phyloP scores from a whole-genome alignment of 2,329 filamentous ascomycete species.

The Tolypocladium endophyticum region DNA sequence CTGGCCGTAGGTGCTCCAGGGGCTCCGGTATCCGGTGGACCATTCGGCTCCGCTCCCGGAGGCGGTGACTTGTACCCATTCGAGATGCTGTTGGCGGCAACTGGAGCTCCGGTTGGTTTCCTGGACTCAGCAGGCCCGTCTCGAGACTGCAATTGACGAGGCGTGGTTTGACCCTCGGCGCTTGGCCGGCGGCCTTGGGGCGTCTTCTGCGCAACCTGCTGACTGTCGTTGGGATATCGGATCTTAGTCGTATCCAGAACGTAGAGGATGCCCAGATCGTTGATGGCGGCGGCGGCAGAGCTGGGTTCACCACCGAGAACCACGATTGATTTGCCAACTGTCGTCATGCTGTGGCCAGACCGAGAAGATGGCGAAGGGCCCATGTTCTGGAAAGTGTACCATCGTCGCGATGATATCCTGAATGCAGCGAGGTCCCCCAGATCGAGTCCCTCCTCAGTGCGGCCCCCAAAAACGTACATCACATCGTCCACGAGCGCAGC shows the following conservation, averaged over 20 bases:
- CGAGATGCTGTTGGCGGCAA: constrained; percentile 21
- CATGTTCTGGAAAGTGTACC: constrained; percentile 99
- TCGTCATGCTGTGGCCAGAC: constrained; percentile 96
- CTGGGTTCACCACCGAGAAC: constrained; percentile 92
- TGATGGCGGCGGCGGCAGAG: constrained; percentile 67
- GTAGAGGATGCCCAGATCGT: constrained; percentile 82
- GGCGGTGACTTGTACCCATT: constrained; percentile 32
- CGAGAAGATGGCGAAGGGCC: constrained; percentile 86
- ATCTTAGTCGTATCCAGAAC: constrained; percentile 94
- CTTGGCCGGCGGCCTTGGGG: constrained; percentile 33
- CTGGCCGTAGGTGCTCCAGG: constrained; percentile 24
- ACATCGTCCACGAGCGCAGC: constrained; percentile 91
- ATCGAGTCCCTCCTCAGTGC: constrained; percentile 86
- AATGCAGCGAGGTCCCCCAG: constrained; percentile 84
- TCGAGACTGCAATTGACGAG: constrained; percentile 30
- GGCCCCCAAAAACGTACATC: constrained; percentile 98
- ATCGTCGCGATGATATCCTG: constrained; percentile 65
- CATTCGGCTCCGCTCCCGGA: constrained; percentile 27
- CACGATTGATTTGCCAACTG: constrained; percentile 83
- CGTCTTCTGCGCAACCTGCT: constrained; percentile 24
- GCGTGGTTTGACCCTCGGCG: constrained; percentile 17
- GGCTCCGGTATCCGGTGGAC: constrained; percentile 17
- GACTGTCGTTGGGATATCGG: constrained; percentile 75
- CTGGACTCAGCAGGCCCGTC: constrained; percentile 42
- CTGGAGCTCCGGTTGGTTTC: constrained; percentile 29